Base-by-base conservation (phyloP, 805 yeast species). In the Candida ascalaphidarum region DNA sequence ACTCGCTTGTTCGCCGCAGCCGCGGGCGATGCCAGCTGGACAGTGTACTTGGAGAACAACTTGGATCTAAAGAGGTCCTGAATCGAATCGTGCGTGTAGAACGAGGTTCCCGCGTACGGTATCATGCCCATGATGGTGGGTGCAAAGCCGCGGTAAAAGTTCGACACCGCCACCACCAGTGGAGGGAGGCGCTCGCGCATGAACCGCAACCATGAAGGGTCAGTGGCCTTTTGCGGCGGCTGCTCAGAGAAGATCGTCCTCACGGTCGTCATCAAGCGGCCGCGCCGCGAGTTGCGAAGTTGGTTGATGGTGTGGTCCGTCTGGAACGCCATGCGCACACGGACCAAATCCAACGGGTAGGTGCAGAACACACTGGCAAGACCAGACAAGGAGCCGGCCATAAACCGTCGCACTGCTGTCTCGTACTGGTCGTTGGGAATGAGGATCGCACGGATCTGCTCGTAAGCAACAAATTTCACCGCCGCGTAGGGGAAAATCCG, bases 71-170 rank as follows among this genome's bases (percentile, higher is more conserved):
- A 74, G 2, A 88, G 44, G 55, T 92, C 98, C 55, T 89, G 97
- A 33, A 88, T 65, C 32, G 77, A 51, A 58, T 92, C 98, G 55
- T 92, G 97, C 4, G 95, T 82, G 58, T 86, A 82, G 47, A 92
- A 92, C 3, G 96, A 83, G 3, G 89, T 96, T 8, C 98, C 98
- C 1, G 98, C 98, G 50, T 92, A 92, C 1, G 98, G 98, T 14
- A 92, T 67, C 94, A 92, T 88, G 8, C 98, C 98, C 22, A 88
- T 44, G 25, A 92, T 77, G 0, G 98, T 92, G 12, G 98, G 95
- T 6, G 81, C 72, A 54, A 89, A 92, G 2, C 98, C 98, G 33
- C 96, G 68, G 57, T 89, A 92, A 52, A 88, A 92, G 58, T 88
- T 89, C 29, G 72, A 57, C 9, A 71, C 32, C 5, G 68, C 52